Evolutionary conservation across 164 flowering plant genomes (phyloP), one percentile per base, ranked within the genome.

Genomic region (Hamamelis virginiana): DNA sequence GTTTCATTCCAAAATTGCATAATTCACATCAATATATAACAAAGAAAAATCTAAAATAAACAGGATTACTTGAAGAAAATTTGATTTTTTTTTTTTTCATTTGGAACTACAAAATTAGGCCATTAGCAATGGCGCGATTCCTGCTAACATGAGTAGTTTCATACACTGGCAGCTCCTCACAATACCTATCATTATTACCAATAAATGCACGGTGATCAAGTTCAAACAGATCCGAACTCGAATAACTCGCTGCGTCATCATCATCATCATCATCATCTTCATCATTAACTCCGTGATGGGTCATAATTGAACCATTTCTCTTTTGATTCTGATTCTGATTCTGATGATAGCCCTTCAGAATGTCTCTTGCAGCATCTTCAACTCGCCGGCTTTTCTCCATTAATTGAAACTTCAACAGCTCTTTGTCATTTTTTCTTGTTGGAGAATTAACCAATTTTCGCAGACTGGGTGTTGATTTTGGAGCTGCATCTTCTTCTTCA

Each of bases 181-280:
- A 8, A 27, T 64, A 78, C 69, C 78, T 44, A 25, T 66, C 45
- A 1, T 68, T 59, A 4, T 72, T 59, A 1, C 71, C 76, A 12
- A 69, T 66, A 15, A 71, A 69, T 5, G 56, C 51, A 4, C 75
- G 74, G 28, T 83, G 78, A 65, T 82, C 86, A 4, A 83, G 80
- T 72, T 83, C 86, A 52, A 83, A 83, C 58, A 83, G 75, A 75
- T 83, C 86, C n/a, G 84, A 80, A 62, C 82, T 83, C 23, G 82
- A 67, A 72, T 51, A 77, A 51, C 86, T 83, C 8, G 76, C 75
- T 1, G 72, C 77, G 43, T 80, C 81, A 47, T 80, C 85, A 50
- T 80, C 82, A 16, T 69, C 82, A 0, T 69, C 78, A 8, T 73
- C 77, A 0, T 70, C 66, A 0, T 71, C 70, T 1, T 51, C 23